A percentile compares a stretch with the other conserved stretches of the same genome.
Conservation (phyloP, 2,329 filamentous ascomycete genomes). For the Cladosporium sp. region DNA sequence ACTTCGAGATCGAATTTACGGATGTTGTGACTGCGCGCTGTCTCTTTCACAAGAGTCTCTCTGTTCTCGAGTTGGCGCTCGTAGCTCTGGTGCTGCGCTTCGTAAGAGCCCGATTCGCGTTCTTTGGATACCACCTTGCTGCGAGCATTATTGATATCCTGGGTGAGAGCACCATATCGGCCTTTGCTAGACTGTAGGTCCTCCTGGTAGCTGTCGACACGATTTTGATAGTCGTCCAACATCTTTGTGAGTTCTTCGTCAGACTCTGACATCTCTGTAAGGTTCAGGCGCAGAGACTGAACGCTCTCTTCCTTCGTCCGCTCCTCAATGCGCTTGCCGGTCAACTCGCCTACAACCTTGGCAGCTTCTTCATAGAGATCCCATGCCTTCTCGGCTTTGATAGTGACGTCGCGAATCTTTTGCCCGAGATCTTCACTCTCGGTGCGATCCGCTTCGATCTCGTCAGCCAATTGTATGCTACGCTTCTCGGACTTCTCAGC, state of each 20-base stretch:
- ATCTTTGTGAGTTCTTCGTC: constrained; percentile 73
- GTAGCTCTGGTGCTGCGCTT: constrained; percentile 84
- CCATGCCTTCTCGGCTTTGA: constrained; percentile 61
- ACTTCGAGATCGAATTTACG: constrained; percentile 81
- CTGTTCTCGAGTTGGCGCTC: constrained; percentile 75
- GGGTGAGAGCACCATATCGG: constrained; percentile 65
- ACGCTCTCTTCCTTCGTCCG: constrained; percentile 70
- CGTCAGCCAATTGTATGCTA: constrained; percentile 59
- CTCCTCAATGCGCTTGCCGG: constrained; percentile 74
- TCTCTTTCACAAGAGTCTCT: constrained; percentile 72
- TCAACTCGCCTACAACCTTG: constrained; percentile 71
- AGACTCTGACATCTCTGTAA: constrained; percentile 75
- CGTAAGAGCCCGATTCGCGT: constrained; percentile 70
- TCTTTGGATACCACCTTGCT: constrained; percentile 47
- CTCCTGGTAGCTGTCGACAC: constrained; percentile 65
- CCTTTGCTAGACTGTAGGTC: constrained; percentile 59
- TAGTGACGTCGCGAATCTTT: constrained; percentile 61
- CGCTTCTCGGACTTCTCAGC: constrained; percentile 61
- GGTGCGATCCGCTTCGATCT: constrained; percentile 63
- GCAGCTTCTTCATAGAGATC: constrained; percentile 72
- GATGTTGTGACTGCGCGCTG: constrained; percentile 74
- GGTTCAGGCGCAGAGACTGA: constrained; percentile 66
- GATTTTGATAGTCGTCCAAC: constrained; percentile 75
- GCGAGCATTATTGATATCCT: constrained; percentile 51
- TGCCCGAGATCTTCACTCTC: constrained; percentile 59